A percentile compares a stretch with the other conserved stretches of the same genome.
Conservation (phyloP, 257 asterid genomes). For the Nicotiana benthamiana region DNA sequence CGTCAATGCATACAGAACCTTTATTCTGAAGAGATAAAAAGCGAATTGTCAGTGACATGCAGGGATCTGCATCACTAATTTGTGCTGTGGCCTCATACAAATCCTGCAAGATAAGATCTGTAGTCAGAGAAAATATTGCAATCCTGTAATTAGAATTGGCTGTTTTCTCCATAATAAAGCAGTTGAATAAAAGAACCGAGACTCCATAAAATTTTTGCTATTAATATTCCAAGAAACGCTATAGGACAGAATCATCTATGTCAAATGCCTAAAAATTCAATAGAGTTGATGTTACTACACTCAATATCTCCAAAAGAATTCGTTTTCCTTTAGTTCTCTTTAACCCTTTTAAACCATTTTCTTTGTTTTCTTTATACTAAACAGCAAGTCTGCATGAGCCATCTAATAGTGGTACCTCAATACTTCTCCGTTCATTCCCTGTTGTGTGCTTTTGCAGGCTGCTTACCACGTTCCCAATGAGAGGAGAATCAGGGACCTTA, state of each 20-base stretch:
- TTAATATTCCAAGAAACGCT: not conserved
- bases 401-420: slow-evolving; percentile 23
- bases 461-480: slow-evolving; percentile 10
- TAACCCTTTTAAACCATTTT: slow-evolving; percentile 6
- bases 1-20: slow-evolving; percentile 54
- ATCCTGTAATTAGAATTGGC: not conserved
- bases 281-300: not conserved
- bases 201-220: not conserved
- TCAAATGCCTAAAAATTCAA: not conserved
- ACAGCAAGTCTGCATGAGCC: not conserved
- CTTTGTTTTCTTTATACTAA: slow-evolving; percentile 5
- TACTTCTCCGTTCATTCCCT: not conserved
- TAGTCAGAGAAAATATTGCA: not conserved
- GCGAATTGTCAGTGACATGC: slow-evolving; percentile 62
- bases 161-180: slow-evolving; percentile 22
- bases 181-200: not conserved
- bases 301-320: not conserved
- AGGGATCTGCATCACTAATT: slow-evolving; percentile 70
- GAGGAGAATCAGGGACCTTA: slow-evolving; percentile 32
- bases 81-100: slow-evolving; percentile 92
- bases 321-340: not conserved
- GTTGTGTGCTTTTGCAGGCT: slow-evolving; percentile 25
- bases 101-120: slow-evolving; percentile 40
- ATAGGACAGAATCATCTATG: not conserved
- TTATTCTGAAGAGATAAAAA: slow-evolving; percentile 79